Conservation (phyloP, 2,329 filamentous ascomycete species). For the Aspergillus calidoustus region DNA sequence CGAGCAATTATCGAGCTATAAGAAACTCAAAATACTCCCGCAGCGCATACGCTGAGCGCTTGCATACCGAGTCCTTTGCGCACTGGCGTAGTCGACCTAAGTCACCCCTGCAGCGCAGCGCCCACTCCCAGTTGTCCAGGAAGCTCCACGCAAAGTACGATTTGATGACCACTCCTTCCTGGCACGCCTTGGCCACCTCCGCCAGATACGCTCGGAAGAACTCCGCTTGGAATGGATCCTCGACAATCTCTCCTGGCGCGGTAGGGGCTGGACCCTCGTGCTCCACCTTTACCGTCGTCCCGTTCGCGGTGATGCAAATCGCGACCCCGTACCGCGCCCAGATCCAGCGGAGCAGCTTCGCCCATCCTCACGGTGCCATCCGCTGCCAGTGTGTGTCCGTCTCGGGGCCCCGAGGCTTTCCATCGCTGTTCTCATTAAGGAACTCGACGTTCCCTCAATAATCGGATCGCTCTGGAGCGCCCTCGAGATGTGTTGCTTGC, state of each 20-base stretch:
- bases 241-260: conserved; percentile 54
- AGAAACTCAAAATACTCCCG: not conserved
- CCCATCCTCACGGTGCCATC: conserved; percentile 72
- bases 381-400: conserved; percentile 79
- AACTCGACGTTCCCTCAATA: conserved; percentile 74
- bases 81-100: conserved; percentile 75
- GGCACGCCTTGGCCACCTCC: conserved; percentile 60
- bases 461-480: conserved; percentile 60
- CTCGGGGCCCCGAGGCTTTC: conserved; percentile 73
- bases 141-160: conserved; percentile 83
- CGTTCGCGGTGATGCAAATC: conserved; percentile 84
- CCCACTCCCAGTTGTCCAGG: conserved; percentile 74
- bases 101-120: conserved; percentile 80
- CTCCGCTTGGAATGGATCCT: conserved; percentile 75
- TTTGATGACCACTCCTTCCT: conserved; percentile 70
- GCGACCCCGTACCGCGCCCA: conserved; percentile 73
- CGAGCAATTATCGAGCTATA: not conserved
- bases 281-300: conserved; percentile 77
- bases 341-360: conserved; percentile 72
- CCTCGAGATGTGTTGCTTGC: conserved; percentile 54
- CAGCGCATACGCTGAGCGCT: conserved; percentile 68
- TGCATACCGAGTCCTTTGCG: conserved; percentile 69
- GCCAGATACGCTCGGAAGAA: conserved; percentile 76
- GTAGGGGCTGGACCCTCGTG: conserved; percentile 66
- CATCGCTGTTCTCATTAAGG: conserved; percentile 68